Base-by-base conservation (phyloP, 176 grass and related monocot species). In the Puya raimondii region DNA sequence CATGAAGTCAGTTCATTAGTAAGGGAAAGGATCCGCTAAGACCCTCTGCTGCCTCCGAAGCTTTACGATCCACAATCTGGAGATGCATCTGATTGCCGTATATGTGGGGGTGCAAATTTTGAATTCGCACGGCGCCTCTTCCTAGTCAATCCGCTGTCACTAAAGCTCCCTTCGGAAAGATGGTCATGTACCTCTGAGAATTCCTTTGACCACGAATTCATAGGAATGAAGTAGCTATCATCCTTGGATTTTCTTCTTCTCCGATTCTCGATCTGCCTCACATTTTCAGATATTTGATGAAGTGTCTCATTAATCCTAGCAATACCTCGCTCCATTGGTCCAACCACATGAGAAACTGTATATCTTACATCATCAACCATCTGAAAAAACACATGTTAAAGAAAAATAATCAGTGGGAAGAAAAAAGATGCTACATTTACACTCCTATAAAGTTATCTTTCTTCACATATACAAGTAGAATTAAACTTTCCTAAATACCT, bases 311-410 rank as follows among this genome's bases (percentile, higher is more conserved):
- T 91, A 75, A 99, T 99, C 78, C 78, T 87, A 3, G 80, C 76
- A 74, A 99, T 84, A 26, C 89, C 81, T 18, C 89, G 70, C 66
- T 99, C 89, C 70, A 99, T 86, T 14, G 94, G 94, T 68, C 93
- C 89, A 59, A 93, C 87, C 0, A 99, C 94, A 59, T 99, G 94
- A 11, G 89, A 90, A 54, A 99, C 87, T n/a, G 89, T 99, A 73
- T 81, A 99, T 76, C 80, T 99, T 61, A 99, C 94, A 75, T 99
- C 94, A 82, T 99, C 94, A 66, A 77, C 94, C 87, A 99, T 85
- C 94, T 99, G 84, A 79, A 78, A 67, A 72, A 51, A 33, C 48
- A 49, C 20, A 73, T 1, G 50, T 56, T 27, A 67, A 71, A 70
- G 48, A 69, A 53, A 65, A 67, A 12, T 8, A 52, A 23, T 67